Conservation (phyloP, 169 alveolate genomes). For the Theileria luwenshuni region DNA sequence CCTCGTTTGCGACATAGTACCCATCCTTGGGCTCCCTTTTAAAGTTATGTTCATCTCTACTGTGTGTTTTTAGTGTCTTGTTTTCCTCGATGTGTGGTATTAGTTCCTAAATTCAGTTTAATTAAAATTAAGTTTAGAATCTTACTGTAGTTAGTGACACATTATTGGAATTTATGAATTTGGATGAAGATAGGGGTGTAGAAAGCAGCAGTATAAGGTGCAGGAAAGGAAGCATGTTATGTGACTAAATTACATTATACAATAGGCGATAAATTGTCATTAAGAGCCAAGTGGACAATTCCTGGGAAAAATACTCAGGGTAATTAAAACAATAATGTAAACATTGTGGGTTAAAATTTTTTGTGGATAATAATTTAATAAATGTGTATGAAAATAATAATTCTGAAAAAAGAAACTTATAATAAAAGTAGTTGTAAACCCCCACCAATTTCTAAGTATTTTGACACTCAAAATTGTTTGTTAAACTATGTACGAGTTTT, state of each 20-base stretch:
- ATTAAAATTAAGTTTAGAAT: not conserved
- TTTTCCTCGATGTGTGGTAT: constrained; percentile 16
- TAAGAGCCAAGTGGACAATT: too few species aligned
- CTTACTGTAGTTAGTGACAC: constrained; percentile 28
- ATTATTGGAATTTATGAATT: not conserved
- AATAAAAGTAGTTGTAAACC: not conserved
- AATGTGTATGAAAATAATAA: not conserved
- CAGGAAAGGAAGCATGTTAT: not conserved
- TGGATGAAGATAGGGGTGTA: constrained; percentile 1
- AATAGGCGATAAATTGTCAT: not conserved
- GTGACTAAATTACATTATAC: constrained; percentile 6
- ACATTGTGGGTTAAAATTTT: not conserved
- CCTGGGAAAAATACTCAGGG: not conserved
- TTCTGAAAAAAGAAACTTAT: not conserved
- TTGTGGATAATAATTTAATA: not conserved
- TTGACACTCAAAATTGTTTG: not conserved
- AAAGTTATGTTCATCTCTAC: not conserved
- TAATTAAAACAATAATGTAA: too few species aligned
- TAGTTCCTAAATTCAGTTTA: constrained; percentile 5
- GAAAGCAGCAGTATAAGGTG: not conserved
- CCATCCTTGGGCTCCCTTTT: too few species aligned
- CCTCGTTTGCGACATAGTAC: too few species aligned
- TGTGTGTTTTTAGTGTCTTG: not conserved
- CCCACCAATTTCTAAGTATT: not conserved
- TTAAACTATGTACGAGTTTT: not conserved